phyloP scores from a whole-genome alignment of 1,284 basidiomycete species.

The Amylostereum areolatum region DNA sequence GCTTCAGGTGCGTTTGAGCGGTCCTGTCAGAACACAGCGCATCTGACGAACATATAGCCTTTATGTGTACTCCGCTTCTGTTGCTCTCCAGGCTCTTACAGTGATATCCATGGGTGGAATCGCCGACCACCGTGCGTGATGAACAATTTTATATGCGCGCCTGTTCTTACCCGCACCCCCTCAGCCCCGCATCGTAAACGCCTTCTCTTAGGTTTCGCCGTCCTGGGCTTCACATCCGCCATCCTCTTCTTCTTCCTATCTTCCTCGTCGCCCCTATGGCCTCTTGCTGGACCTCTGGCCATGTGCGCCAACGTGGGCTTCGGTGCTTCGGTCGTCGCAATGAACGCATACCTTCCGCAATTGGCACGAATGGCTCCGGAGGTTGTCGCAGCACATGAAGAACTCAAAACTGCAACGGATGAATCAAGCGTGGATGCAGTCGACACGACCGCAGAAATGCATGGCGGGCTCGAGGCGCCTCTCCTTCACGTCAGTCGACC shows the following conservation, averaged over 20 bases:
- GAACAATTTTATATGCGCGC: too few species aligned
- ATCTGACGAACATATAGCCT: slow-evolving; percentile 42
- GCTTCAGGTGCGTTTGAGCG: slow-evolving; percentile 65
- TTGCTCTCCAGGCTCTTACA: slow-evolving; percentile 80
- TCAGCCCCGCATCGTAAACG: slow-evolving; percentile 76
- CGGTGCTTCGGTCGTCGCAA: slow-evolving; percentile 78
- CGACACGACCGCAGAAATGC: too few species aligned
- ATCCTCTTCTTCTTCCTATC: slow-evolving; percentile 70
- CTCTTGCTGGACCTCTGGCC: slow-evolving; percentile 54
- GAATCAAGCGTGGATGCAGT: too few species aligned
- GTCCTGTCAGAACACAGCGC: neutral
- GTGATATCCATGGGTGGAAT: slow-evolving; percentile 88
- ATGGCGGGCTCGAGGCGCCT: too few species aligned
- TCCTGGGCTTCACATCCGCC: slow-evolving; percentile 60
- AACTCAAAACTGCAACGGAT: slow-evolving; percentile 20
- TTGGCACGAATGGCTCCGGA: slow-evolving; percentile 65
- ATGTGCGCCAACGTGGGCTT: slow-evolving; percentile 78
- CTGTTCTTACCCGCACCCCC: too few species aligned
- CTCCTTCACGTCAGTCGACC: slow-evolving; percentile 2
- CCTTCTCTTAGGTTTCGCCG: slow-evolving; percentile 70
- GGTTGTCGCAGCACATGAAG: slow-evolving; percentile 40
- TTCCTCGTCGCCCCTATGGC: slow-evolving; percentile 64
- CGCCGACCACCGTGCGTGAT: slow-evolving; percentile 81
- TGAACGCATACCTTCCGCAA: slow-evolving; percentile 83
- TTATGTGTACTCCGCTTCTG: slow-evolving; percentile 81